Evolutionary conservation across 1,284 basidiomycete species (phyloP), one percentile per base, ranked within the genome.

Genomic region (Ceratobasidium sp.): DNA sequence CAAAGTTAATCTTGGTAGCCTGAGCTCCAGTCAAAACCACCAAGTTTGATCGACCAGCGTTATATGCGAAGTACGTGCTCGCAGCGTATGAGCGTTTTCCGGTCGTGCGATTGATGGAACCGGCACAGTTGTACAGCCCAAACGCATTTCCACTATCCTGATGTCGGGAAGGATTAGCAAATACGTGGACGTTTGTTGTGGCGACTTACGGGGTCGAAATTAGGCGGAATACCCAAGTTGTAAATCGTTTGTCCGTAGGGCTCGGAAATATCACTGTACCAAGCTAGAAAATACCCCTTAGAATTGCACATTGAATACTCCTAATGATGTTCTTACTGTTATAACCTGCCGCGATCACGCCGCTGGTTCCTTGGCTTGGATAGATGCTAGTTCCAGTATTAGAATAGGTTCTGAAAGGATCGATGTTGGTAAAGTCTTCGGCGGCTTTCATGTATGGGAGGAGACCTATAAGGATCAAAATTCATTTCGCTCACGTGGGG

Each of bases 381-480:
- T 80, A 63, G 58, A 81, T 80, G 56, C 80, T 81, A 28, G 79
- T 69, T 39, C 79, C 82, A 77, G 71, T 83, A 77, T 40, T 80
- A 66, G 66, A 82, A 79, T 51, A 80, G 77, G 79, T 83, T 80
- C 73, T 81, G 20, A 75, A 78, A 46, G 80, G 78, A 39, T 80
- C 79, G n/a, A 82, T 83, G 13, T 82, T 81, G 63, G 81, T 80
- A 80, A 83, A 84, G 68, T 79, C 73, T 77, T 85, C 83, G 7
- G 83, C 78, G 82, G 86, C 86, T 80, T 84, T 84, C 82, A 87
- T 85, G 81, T 85, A 86, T 3, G 82, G 80, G 66, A 84, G 83
- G 56, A 87, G 80, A n/a, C 73, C 73, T 77, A 46, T 26, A 46
- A n/a, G 26, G 4, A 42, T 18, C 13, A 6, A 3, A 26, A 0